Evolutionary conservation across 208 protist species (phyloP).

Genomic region (Acanthamoeba castellanii): DNA sequence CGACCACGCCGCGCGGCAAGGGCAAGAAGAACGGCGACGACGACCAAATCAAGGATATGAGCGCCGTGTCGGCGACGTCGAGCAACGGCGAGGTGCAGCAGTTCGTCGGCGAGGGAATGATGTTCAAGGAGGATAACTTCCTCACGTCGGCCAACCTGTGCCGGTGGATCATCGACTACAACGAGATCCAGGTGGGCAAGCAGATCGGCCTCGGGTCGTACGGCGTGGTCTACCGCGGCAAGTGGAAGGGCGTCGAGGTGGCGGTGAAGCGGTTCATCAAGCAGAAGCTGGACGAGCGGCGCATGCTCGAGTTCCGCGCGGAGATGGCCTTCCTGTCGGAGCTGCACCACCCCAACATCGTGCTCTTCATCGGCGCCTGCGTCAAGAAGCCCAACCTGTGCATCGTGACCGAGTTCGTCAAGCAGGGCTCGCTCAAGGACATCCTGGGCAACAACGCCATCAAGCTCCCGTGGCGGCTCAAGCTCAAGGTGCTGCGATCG

Average conservation of each 20-base stretch:
- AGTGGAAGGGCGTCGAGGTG: constrained; percentile 74
- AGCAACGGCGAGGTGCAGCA: constrained; percentile 20
- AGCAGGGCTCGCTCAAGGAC: constrained; percentile 61
- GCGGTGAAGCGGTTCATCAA: constrained; percentile 73
- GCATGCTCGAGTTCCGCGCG: constrained; percentile 70
- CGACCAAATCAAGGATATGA: background rate
- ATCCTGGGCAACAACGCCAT: constrained; percentile 39
- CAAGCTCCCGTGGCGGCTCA: constrained; percentile 78
- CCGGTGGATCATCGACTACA: constrained; percentile 64
- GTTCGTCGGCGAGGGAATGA: constrained; percentile 29
- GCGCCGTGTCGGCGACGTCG: background rate
- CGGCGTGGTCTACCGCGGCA: constrained; percentile 60
- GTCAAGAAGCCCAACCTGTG: constrained; percentile 72
- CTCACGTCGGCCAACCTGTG: constrained; percentile 74
- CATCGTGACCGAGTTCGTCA: constrained; percentile 75
- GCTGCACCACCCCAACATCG: constrained; percentile 74
- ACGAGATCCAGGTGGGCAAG: constrained; percentile 50
- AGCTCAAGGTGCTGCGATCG: constrained; percentile 13
- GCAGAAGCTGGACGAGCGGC: constrained; percentile 56
- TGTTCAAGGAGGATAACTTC: constrained; percentile 68
- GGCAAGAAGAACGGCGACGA: background rate
- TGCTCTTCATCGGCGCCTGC: constrained; percentile 72
- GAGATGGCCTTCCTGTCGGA: constrained; percentile 74
- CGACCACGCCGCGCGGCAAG: background rate
- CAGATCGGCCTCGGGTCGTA: constrained; percentile 62